Evolutionary conservation across 768 basidiomycete species (phyloP), one percentile per base, ranked within the genome.

Genomic region (Lentinula sp.): DNA sequence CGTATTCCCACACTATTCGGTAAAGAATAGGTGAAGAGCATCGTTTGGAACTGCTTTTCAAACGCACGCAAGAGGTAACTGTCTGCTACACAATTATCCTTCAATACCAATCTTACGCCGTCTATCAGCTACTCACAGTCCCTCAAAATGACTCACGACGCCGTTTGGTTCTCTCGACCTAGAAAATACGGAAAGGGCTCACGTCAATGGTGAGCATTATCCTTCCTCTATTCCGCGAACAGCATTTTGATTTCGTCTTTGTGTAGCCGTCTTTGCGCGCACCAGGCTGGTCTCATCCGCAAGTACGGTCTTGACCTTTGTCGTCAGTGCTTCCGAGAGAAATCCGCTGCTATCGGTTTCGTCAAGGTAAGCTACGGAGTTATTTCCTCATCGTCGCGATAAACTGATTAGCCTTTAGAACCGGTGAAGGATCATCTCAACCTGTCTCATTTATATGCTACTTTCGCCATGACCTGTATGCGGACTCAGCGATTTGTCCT

Each of bases 321-420:
- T 80, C 91, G 95, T 77, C 95, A 97, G 77, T 97, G 95, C 79
- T 97, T 96, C 90, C 91, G 95, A 68, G 95, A 97, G 81, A 95
- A 94, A 80, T 83, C 93, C 57, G 84, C 87, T 67, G 88, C 90
- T 63, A 97, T 97, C 69, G 95, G 95, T 63, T 97, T 97, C 82
- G 80, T 83, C 73, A 97, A 97, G 91, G 95, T 95, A 66, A 66
- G 81, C 65, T 59, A 2, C 51, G 32, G 18, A n/a, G n/a, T 13
- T 2, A 4, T 6, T 31, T 37, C 5, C n/a, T 13, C 3, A 45
- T 11, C 49, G 21, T 34, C 10, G n/a, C 50, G 31, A 35, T 16
- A 37, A 54, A 62, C 60, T 37, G 21, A 21, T 42, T 60, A 53
- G n/a, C 11, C 21, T 54, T 10, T 42, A 80, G 79, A 80, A 78